Evolutionary conservation across 257 asterid species (phyloP).

Genomic region (Sherardia arvensis): DNA sequence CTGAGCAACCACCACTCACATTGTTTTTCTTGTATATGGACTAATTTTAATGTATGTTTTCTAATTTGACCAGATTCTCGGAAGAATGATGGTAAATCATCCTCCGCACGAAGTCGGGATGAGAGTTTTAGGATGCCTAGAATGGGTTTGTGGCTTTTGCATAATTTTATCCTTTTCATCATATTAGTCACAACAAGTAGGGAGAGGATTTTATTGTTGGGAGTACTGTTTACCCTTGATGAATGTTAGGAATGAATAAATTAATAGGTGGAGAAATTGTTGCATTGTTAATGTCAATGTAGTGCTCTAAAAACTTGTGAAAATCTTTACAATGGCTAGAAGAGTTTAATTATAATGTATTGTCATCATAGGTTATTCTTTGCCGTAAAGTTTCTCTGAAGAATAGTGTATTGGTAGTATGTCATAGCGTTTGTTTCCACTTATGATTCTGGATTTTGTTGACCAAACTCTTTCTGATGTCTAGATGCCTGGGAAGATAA

Average conservation of each 20-base stretch:
- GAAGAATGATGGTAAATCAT: not conserved
- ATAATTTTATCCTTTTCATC: not conserved
- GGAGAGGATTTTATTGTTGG: not conserved
- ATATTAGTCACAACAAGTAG: not conserved
- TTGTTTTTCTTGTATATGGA: not conserved
- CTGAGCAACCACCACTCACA: not conserved
- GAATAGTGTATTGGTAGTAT: not conserved
- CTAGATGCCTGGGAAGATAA: constrained; percentile 46
- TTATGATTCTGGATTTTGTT: not conserved
- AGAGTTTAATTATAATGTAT: not conserved
- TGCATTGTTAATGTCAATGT: not conserved
- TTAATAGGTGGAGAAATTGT: not conserved
- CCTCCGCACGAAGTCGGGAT: not conserved
- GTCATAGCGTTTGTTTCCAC: not conserved
- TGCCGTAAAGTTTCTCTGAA: not conserved
- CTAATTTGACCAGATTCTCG: not conserved
- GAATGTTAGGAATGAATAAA: not conserved
- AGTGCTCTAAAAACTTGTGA: too few species aligned
- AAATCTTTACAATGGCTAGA: not conserved
- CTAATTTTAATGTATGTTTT: not conserved
- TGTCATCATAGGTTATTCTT: not conserved
- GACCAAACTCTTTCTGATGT: not conserved
- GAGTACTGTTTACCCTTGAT: not conserved
- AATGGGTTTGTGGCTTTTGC: constrained; percentile 3
- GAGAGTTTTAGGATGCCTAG: constrained; percentile 3